Evolutionary conservation across 306 rosid species (phyloP), one percentile per base, ranked within the genome.

Genomic region (Notholithocarpus densiflorus): DNA sequence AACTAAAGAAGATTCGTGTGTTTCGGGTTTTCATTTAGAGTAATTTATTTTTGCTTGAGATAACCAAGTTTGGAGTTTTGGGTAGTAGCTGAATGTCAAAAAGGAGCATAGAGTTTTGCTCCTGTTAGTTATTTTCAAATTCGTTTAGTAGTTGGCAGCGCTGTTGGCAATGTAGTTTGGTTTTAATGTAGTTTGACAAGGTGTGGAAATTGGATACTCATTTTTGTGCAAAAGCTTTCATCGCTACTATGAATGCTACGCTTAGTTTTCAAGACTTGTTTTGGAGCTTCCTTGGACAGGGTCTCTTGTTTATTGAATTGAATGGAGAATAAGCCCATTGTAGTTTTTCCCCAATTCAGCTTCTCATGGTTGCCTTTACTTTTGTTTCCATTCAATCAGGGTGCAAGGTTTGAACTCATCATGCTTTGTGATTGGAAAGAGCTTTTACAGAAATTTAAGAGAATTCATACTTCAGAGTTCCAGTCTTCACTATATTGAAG

Each of bases 391-490:
- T 29, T 75, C 59, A 75, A 78, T 75, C 76, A n/a, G 87, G 73
- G 51, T 64, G 80, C 64, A 68, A 73, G 78, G 81, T 56, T 27
- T 78, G 48, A 45, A 29, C 55, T 82, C 75, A 80, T 80, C 62
- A 57, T 62, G 68, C 73, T 54, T 78, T 76, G 62, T 84, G 55
- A 62, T 20, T 31, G 81, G 80, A 76, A 74, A 81, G 54, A 32
- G 81, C 66, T 83, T 78, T 72, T 78, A 57, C 79, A 71, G 82
- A 84, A 75, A 64, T 23, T 26, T 72, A 40, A 57, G 24, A 10
- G 77, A 77, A 77, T 74, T 80, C 48, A 64, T 75, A 13, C 56
- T 43, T 66, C 85, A 29, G 79, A 55, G 71, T 83, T 76, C 71
- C 72, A 60, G 73, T 80, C 78, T 59, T 77, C 82, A 53, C 59